These are phyloP conservation scores for Fusarium robinianum DNA, from an alignment of 2,329 filamentous ascomycete species.

Conservation along the genomic window DNA sequence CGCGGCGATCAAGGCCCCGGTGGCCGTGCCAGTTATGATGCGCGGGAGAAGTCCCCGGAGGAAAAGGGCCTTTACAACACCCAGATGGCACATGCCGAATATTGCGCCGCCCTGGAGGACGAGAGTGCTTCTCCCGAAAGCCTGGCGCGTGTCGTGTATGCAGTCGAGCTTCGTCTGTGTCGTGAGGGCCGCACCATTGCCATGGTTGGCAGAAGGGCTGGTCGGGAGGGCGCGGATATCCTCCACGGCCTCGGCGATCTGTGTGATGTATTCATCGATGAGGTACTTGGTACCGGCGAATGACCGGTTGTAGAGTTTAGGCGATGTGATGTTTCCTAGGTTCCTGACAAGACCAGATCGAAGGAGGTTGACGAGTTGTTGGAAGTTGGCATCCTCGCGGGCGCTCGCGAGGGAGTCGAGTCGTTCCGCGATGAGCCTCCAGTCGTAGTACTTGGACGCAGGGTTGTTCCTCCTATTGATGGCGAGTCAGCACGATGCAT, in stretches of 20 bases:
- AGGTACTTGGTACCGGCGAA: conserved; percentile 88
- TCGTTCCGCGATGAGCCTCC: conserved; percentile 78
- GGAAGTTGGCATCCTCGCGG: conserved; percentile 71
- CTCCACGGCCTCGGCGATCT: conserved; percentile 79
- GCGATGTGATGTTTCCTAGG: conserved; percentile 85
- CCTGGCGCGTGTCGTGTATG: conserved; percentile 83
- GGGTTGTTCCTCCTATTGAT: conserved; percentile 74
- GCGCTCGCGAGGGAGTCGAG: conserved; percentile 71
- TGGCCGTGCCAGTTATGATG: conserved; percentile 90
- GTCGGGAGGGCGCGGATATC: conserved; percentile 73
- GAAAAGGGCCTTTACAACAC: conserved; percentile 87
- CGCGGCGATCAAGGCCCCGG: conserved; percentile 86
- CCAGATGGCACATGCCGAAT: conserved; percentile 87
- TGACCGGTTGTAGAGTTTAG: conserved; percentile 80
- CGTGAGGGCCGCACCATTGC: conserved; percentile 54
- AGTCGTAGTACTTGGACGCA: conserved; percentile 82
- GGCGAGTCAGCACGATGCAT: conserved; percentile 15
- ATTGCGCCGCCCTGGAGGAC: conserved; percentile 90
- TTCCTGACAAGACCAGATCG: conserved; percentile 82
- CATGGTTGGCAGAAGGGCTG: conserved; percentile 46
- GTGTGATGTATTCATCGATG: conserved; percentile 87
- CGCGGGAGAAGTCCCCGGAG: conserved; percentile 79
- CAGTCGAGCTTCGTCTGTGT: conserved; percentile 83
- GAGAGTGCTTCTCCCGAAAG: conserved; percentile 83
- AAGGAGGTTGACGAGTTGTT: conserved; percentile 76